phyloP scores from a whole-genome alignment of 139 green algal species.

The Chlorella sp. region DNA sequence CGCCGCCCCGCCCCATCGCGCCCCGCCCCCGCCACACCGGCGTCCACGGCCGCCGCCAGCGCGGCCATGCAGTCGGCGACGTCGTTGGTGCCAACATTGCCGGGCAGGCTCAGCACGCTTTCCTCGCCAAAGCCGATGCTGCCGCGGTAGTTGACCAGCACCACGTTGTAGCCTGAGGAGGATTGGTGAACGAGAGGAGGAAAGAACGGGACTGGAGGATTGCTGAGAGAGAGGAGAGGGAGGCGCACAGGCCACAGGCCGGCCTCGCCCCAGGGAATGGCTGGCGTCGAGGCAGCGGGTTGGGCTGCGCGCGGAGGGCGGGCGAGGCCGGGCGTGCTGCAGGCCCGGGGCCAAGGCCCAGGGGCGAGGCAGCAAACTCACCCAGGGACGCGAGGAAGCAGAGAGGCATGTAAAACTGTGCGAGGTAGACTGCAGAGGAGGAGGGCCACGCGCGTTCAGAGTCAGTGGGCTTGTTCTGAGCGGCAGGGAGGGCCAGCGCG shows the following conservation, averaged over 20 bases:
- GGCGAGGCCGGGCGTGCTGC: no score
- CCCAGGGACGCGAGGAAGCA: slow-evolving; percentile 67
- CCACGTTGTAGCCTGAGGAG: slow-evolving; percentile 55
- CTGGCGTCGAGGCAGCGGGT: no score
- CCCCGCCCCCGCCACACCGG: slow-evolving; percentile 4
- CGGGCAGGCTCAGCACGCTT: slow-evolving; percentile 79
- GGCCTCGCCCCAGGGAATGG: no score
- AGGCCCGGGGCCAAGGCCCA: no score
- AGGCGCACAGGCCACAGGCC: no score
- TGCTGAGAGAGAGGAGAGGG: no score
- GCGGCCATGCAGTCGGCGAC: slow-evolving; percentile 87
- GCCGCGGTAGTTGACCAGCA: slow-evolving; percentile 80
- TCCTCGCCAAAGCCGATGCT: slow-evolving; percentile 83
- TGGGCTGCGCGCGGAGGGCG: no score
- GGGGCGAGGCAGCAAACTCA: no score
- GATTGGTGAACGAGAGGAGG: neutral
- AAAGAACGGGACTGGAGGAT: neutral
- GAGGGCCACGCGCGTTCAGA: no score
- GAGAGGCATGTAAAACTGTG: slow-evolving; percentile 68
- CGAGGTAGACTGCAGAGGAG: slow-evolving; percentile 61
- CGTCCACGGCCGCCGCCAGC: slow-evolving; percentile 57
- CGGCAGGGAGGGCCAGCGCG: no score
- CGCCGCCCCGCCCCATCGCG: no score
- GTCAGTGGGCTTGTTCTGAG: no score
- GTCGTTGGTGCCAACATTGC: slow-evolving; percentile 72